These are phyloP conservation scores for Phoma sp. DNA, from an alignment of 2,329 filamentous ascomycete genomes.

Conservation along the genomic window DNA sequence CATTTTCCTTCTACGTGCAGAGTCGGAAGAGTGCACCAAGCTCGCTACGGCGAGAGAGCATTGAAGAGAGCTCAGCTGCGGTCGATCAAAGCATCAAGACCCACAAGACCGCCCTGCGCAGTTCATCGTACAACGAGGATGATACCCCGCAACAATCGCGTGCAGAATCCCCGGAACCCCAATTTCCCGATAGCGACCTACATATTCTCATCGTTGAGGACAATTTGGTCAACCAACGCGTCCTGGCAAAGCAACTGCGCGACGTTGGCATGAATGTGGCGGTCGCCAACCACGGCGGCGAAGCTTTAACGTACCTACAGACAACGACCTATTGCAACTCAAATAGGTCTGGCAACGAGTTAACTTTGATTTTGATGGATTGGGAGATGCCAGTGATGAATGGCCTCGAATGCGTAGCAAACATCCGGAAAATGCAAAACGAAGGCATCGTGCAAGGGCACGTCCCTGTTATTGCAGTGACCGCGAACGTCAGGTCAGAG, in stretches of 20 bases:
- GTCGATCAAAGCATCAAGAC: slow-evolving; percentile 20
- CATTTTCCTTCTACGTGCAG: slow-evolving; percentile 44
- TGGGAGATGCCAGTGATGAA: slow-evolving; percentile 47
- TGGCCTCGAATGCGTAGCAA: slow-evolving; percentile 34
- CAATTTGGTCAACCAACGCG: slow-evolving; percentile 52
- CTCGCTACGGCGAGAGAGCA: slow-evolving; percentile 6
- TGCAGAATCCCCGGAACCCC: not conserved
- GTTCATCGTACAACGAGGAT: slow-evolving; percentile 13
- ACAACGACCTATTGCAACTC: slow-evolving; percentile 32
- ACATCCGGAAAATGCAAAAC: slow-evolving; percentile 37
- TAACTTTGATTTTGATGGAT: slow-evolving; percentile 41
- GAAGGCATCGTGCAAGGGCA: slow-evolving; percentile 30
- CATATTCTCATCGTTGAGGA: slow-evolving; percentile 48
- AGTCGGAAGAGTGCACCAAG: slow-evolving; percentile 21
- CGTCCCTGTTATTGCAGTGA: slow-evolving; percentile 44
- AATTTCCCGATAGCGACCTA: slow-evolving; percentile 18
- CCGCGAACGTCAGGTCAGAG: slow-evolving; percentile 44
- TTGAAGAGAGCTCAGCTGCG: not conserved
- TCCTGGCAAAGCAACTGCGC: slow-evolving; percentile 50
- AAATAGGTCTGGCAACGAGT: slow-evolving; percentile 16
- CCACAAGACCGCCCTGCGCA: slow-evolving; percentile 16
- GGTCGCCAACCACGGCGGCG: slow-evolving; percentile 50
- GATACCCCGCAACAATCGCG: not conserved
- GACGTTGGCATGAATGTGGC: slow-evolving; percentile 46
- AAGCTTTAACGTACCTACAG: slow-evolving; percentile 47